Evolutionary conservation across 306 rosid species (phyloP).

Genomic region (Styphnolobium japonicum): DNA sequence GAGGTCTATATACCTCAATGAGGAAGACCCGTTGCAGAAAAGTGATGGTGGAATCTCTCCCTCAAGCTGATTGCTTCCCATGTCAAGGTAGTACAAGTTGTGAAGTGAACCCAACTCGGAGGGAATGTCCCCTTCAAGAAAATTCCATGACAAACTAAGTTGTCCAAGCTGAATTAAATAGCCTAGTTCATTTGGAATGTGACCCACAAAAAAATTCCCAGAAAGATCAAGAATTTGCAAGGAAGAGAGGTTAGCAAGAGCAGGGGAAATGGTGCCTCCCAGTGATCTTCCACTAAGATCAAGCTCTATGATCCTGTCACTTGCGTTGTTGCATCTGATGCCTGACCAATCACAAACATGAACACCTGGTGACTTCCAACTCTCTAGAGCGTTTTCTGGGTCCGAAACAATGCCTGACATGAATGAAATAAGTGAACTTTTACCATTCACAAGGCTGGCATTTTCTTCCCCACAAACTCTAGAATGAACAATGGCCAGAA

Average conservation of each 20-base stretch:
- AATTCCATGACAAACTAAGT: conserved; percentile 65
- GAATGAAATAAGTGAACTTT: conserved; percentile 67
- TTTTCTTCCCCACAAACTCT: conserved; percentile 33
- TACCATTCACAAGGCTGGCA: conserved; percentile 35
- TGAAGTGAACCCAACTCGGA: conserved; percentile 58
- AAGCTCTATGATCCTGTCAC: conserved; percentile 63
- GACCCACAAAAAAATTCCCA: conserved; percentile 61
- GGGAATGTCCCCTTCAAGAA: conserved; percentile 63
- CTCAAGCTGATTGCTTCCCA: conserved; percentile 62
- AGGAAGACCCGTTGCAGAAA: conserved; percentile 64
- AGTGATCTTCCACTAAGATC: conserved; percentile 68
- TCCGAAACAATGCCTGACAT: conserved; percentile 66
- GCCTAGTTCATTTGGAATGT: conserved; percentile 72
- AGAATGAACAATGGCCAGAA: conserved; percentile 21
- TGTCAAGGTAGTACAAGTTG: conserved; percentile 64
- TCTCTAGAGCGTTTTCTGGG: conserved; percentile 48
- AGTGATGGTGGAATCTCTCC: conserved; percentile 67
- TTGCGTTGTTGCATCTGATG: conserved; percentile 63
- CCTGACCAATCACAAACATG: conserved; percentile 81
- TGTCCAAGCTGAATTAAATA: conserved; percentile 47
- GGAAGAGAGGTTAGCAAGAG: conserved; percentile 67
- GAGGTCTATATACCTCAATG: conserved; percentile 71
- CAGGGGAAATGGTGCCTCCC: conserved; percentile 66
- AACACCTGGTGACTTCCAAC: conserved; percentile 49
- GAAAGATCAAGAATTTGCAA: conserved; percentile 78